A percentile compares a stretch with the other conserved stretches of the same genome.
Evolutionary conservation across 202 grass and related monocot genomes (phyloP).

Genomic region (Carex sylvatica): DNA sequence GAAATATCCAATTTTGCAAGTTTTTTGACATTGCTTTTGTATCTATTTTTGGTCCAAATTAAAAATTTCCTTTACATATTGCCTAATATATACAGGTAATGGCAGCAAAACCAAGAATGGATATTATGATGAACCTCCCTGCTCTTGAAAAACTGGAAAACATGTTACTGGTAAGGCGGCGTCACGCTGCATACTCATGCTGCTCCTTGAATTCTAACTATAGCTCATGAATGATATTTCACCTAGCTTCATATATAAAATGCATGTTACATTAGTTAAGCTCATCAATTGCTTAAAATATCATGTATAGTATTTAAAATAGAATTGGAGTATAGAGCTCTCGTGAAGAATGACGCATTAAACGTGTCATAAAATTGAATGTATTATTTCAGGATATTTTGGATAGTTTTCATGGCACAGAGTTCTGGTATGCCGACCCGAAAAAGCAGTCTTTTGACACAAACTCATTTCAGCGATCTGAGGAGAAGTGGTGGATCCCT

Average conservation of each 20-base stretch:
- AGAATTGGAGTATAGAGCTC: not conserved
- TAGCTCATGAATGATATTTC: too few species aligned
- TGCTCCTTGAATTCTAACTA: too few species aligned
- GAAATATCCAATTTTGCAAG: not conserved
- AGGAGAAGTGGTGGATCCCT: constrained; percentile 91
- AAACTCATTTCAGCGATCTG: constrained; percentile 47
- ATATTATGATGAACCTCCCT: constrained; percentile 37
- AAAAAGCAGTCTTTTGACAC: constrained; percentile 47
- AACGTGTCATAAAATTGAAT: not conserved
- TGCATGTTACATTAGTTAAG: not conserved
- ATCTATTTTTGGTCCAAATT: not conserved
- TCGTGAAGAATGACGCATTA: not conserved
- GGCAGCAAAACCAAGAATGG: constrained; percentile 25
- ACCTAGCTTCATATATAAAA: not conserved
- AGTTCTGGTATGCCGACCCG: constrained; percentile 79
- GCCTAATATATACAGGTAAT: constrained; percentile 1
- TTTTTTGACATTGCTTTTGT: not conserved
- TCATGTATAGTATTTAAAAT: not conserved
- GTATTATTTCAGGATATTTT: constrained; percentile 58
- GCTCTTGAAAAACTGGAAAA: constrained; percentile 41
- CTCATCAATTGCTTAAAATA: not conserved
- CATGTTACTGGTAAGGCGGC: constrained; percentile 25
- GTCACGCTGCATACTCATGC: not conserved
- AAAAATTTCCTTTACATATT: not conserved
- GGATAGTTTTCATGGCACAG: constrained; percentile 70